phyloP scores from a whole-genome alignment of 1,139 yeast species.

The Candida labiduridarum region DNA sequence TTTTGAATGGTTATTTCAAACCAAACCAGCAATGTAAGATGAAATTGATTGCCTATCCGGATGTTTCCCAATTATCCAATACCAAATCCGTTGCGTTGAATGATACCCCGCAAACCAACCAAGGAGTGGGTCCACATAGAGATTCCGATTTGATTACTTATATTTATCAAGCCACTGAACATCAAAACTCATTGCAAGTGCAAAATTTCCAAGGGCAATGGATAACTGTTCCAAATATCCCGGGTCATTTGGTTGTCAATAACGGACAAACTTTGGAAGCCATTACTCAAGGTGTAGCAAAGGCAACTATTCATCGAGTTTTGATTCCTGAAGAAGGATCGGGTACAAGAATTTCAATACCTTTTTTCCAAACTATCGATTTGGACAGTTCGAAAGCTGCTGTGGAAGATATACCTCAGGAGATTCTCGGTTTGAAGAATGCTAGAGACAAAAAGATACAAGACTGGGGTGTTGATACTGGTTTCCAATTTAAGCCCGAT shows the following conservation, averaged over 20 bases:
- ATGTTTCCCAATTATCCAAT: constrained; percentile 29
- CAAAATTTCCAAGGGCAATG: constrained; percentile 65
- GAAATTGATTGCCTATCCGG: constrained; percentile 58
- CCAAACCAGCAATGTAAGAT: constrained; percentile 55
- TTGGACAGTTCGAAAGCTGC: constrained; percentile 44
- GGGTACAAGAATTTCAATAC: constrained; percentile 56
- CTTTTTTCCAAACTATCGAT: constrained; percentile 57
- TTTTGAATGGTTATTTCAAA: constrained; percentile 53
- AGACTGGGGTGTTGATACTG: constrained; percentile 47
- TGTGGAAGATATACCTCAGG: constrained; percentile 33
- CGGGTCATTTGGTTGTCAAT: constrained; percentile 51
- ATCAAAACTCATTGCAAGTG: constrained; percentile 56
- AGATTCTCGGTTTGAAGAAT: constrained; percentile 32
- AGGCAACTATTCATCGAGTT: constrained; percentile 71
- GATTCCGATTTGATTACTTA: constrained; percentile 68
- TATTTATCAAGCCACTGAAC: constrained; percentile 59
- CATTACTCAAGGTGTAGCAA: constrained; percentile 54
- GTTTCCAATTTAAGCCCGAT: constrained; percentile 53
- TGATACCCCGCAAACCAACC: constrained; percentile 50
- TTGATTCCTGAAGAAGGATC: constrained; percentile 53
- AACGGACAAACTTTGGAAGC: constrained; percentile 60
- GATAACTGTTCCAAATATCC: constrained; percentile 53
- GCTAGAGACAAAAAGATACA: constrained; percentile 41
- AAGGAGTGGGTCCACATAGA: constrained; percentile 74
- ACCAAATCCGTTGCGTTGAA: constrained; percentile 31